Evolutionary conservation across 108 stramenopile species (phyloP), one percentile per base, ranked within the genome.

Genomic region (Cyclotella baltica): DNA sequence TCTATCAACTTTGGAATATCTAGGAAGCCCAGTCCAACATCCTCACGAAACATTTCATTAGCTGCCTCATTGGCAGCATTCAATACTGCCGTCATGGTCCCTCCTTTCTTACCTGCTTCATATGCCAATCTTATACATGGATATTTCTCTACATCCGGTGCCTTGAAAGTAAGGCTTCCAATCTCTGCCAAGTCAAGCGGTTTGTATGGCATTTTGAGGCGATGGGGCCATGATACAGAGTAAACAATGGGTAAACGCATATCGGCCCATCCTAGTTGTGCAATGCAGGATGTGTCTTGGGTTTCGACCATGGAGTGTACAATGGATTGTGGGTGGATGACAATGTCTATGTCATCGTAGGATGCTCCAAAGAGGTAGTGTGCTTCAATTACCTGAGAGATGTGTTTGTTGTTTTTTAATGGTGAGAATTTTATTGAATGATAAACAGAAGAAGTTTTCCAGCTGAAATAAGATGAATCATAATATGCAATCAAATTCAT

Each of bases 361-460:
- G 90, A 92, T 40, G 96, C 93, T 37, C n/a, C n/a, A n/a, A n/a
- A n/a, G n/a, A n/a, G n/a, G n/a, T n/a, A n/a, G n/a, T n/a, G n/a
- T n/a, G n/a, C 98, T 71, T 98, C 98, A 76, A 98, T 98, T 29
- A 98, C 97, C 90, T n/a, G n/a, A n/a, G n/a, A n/a, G n/a, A n/a
- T n/a, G n/a, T n/a, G n/a, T n/a, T n/a, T n/a, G n/a, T n/a, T n/a
- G n/a, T n/a, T n/a, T n/a, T 93, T 46, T 19, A 67, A 37, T 22
- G 47, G 47, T n/a, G 47, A 6, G n/a, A 48, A n/a, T n/a, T n/a
- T n/a, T n/a, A n/a, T n/a, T n/a, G n/a, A n/a, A n/a, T n/a, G n/a
- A n/a, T n/a, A n/a, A n/a, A n/a, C n/a, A n/a, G n/a, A n/a, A n/a
- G n/a, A n/a, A n/a, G n/a, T n/a, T n/a, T n/a, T n/a, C n/a, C n/a